phyloP scores from a whole-genome alignment of 176 grass and related monocot genomes.

The Eleusine indica region DNA sequence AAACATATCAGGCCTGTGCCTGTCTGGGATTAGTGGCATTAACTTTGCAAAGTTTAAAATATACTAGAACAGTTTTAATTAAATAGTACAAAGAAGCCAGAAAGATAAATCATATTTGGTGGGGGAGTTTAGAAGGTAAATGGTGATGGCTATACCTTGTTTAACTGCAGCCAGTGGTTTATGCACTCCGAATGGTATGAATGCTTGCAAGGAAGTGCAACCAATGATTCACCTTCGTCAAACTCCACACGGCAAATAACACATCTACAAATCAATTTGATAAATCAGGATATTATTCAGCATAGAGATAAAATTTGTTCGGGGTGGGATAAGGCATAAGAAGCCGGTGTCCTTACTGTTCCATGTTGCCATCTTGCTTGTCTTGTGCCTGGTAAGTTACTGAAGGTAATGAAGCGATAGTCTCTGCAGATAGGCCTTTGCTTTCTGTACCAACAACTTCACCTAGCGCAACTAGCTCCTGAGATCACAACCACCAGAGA shows the following conservation, averaged over 20 bases:
- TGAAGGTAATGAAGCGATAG: constrained; percentile 74
- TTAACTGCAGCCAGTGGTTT: constrained; percentile 92
- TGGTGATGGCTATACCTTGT: constrained; percentile 61
- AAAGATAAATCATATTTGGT: neutral
- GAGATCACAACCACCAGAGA: constrained; percentile 27
- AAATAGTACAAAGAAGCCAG: too few species aligned
- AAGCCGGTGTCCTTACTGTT: constrained; percentile 62
- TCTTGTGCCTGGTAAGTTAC: constrained; percentile 73
- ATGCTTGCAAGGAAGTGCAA: constrained; percentile 90
- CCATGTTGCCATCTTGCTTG: constrained; percentile 71
- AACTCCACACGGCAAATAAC: constrained; percentile 94
- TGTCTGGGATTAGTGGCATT: too few species aligned
- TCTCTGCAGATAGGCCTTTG: constrained; percentile 73
- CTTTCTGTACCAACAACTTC: constrained; percentile 88
- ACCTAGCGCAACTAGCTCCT: constrained; percentile 92
- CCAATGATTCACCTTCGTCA: constrained; percentile 81
- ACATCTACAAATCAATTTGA: constrained; percentile 63
- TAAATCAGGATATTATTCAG: constrained; percentile 17
- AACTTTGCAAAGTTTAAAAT: too few species aligned
- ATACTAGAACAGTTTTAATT: too few species aligned
- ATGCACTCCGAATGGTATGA: constrained; percentile 92
- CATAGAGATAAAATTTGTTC: neutral
- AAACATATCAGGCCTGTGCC: too few species aligned
- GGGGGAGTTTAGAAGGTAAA: neutral
- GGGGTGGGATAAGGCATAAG: neutral